phyloP scores from a whole-genome alignment of 2,329 filamentous ascomycete genomes.

The Aspergillus udagawae region DNA sequence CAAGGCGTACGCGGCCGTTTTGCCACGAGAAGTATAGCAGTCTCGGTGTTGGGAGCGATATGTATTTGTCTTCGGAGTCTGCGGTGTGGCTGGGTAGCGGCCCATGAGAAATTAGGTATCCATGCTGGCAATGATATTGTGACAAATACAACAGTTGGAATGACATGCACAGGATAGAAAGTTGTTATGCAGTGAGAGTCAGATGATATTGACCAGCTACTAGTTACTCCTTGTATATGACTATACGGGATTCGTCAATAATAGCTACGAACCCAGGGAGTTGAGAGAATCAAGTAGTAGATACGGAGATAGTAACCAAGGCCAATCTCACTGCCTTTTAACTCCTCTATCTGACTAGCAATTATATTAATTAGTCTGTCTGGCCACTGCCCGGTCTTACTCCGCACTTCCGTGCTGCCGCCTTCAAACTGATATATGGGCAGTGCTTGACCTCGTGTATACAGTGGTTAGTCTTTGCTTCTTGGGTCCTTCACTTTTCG shows the following conservation, averaged over 20 bases:
- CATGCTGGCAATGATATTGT: not conserved
- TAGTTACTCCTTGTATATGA: not conserved
- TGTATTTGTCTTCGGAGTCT: too few species aligned
- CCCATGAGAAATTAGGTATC: too few species aligned
- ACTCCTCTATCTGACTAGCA: not conserved
- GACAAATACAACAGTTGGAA: not conserved
- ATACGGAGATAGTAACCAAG: too few species aligned
- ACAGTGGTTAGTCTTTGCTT: too few species aligned
- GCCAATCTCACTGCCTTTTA: not conserved
- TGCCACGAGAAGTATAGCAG: not conserved
- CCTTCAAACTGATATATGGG: too few species aligned
- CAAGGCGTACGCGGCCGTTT: slow-evolving; percentile 6
- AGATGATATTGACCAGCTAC: not conserved
- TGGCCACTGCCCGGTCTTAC: too few species aligned
- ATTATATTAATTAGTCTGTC: not conserved
- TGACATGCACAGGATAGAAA: too few species aligned
- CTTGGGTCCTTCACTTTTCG: too few species aligned
- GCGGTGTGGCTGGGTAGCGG: not conserved
- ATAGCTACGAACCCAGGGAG: not conserved
- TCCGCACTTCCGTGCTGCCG: too few species aligned
- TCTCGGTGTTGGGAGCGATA: not conserved
- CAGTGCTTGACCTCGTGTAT: too few species aligned
- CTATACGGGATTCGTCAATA: too few species aligned
- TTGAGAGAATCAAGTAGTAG: too few species aligned
- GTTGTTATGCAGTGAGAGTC: not conserved